These are phyloP conservation scores for Clitoria ternatea DNA, from an alignment of 306 rosid genomes.

Conservation along the genomic window DNA sequence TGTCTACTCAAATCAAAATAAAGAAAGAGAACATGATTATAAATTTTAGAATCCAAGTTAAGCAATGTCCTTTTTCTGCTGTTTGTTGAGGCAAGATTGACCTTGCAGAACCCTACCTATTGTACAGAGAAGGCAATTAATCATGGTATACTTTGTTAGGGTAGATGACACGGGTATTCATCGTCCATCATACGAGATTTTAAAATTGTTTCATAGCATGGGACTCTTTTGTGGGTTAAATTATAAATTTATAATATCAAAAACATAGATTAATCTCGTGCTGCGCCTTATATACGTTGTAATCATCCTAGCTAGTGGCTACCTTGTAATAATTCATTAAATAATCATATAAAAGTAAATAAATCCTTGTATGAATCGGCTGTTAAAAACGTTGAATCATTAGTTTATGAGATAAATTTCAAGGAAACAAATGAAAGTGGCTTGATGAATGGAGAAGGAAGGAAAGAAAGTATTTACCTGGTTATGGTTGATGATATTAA, in stretches of 20 bases:
- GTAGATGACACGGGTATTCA: no score
- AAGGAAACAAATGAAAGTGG: neutral
- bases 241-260: no score
- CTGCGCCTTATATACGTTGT: no score
- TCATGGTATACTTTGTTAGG: neutral
- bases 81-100: neutral
- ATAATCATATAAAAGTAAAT: neutral
- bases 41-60: neutral
- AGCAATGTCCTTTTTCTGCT: neutral
- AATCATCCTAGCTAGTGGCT: no score
- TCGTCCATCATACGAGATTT: no score
- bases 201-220: no score
- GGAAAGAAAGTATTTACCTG: constrained; percentile 6
- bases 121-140: neutral
- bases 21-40: neutral
- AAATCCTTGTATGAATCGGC: neutral
- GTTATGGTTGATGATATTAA: no score
- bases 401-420: neutral
- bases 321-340: neutral
- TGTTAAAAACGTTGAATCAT: neutral
- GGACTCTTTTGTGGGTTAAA: no score
- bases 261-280: no score
- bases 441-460: neutral
- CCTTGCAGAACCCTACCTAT: neutral
- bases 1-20: neutral